Conservation (phyloP, 1,139 yeast genomes). For the Suhomyces wounanorum region DNA sequence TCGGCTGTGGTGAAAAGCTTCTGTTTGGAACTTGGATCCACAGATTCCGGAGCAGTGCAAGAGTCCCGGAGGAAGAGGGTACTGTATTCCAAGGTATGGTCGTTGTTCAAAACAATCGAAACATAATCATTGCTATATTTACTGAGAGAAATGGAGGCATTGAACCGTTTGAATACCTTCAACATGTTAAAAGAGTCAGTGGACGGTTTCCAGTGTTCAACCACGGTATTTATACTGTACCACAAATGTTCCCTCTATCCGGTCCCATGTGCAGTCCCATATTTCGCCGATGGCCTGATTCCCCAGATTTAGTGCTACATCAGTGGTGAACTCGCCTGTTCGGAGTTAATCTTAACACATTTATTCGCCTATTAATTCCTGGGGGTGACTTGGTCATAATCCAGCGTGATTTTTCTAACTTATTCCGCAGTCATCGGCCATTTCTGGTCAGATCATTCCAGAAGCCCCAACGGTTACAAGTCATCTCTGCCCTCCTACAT, state of each 20-base stretch:
- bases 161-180: constrained; percentile 9
- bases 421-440: not conserved
- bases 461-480: not conserved
- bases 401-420: too few species aligned
- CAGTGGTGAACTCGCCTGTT: not conserved
- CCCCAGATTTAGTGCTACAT: not conserved
- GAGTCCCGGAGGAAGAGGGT: constrained; percentile 69
- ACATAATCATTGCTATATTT: constrained; percentile 22
- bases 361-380: not conserved
- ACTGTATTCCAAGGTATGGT: constrained; percentile 43
- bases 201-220: not conserved
- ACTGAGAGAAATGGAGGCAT: constrained; percentile 14
- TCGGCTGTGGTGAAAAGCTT: constrained; percentile 67
- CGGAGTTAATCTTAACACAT: not conserved
- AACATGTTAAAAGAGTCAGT: constrained; percentile 1
- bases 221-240: not conserved
- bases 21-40: constrained; percentile 61
- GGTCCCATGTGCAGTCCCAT: not conserved
- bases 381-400: too few species aligned
- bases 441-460: not conserved
- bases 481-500: not conserved
- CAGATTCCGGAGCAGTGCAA: constrained; percentile 49
- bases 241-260: not conserved
- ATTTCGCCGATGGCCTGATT: not conserved
- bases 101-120: constrained; percentile 23